Evolutionary conservation across 2,329 filamentous ascomycete species (phyloP).

Genomic region (Colletotrichum sp.): DNA sequence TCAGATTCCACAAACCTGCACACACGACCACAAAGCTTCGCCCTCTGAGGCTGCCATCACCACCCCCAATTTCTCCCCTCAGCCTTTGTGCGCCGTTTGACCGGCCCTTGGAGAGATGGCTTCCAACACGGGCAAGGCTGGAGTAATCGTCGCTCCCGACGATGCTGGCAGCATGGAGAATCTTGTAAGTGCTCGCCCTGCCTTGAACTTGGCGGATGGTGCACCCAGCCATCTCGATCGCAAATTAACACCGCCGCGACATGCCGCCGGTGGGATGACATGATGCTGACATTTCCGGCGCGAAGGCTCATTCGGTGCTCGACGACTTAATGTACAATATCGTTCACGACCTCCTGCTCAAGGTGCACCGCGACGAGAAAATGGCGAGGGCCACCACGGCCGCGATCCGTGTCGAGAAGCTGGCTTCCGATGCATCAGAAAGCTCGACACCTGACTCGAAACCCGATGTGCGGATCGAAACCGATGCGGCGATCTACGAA

Average conservation of each 20-base stretch:
- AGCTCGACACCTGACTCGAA: slow-evolving; percentile 56
- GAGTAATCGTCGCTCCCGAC: slow-evolving; percentile 58
- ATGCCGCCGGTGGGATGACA: not conserved
- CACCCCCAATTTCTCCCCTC: not conserved
- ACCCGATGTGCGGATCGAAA: slow-evolving; percentile 65
- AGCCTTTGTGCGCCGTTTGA: not conserved
- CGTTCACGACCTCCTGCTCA: slow-evolving; percentile 75
- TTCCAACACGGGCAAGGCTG: slow-evolving; percentile 57
- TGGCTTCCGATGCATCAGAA: slow-evolving; percentile 61
- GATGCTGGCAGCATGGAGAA: slow-evolving; percentile 60
- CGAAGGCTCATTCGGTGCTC: slow-evolving; percentile 68
- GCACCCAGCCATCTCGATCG: not conserved
- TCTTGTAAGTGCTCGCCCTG: slow-evolving; percentile 55
- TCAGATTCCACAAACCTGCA: slow-evolving; percentile 18
- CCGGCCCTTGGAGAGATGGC: slow-evolving; percentile 34
- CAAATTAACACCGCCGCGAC: not conserved
- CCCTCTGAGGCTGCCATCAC: slow-evolving; percentile 15
- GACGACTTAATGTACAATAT: slow-evolving; percentile 80
- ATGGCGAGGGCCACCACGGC: slow-evolving; percentile 71
- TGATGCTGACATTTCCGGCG: slow-evolving; percentile 7
- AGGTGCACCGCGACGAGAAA: slow-evolving; percentile 81
- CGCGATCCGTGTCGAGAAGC: slow-evolving; percentile 67
- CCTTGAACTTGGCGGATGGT: not conserved
- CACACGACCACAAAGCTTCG: slow-evolving; percentile 17
- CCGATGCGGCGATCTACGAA: slow-evolving; percentile 72